Percentiles rank a stretch among this genome's conserved stretches.
Conservation (phyloP, 2,329 filamentous ascomycete species). For the Trichoderma gracile region DNA sequence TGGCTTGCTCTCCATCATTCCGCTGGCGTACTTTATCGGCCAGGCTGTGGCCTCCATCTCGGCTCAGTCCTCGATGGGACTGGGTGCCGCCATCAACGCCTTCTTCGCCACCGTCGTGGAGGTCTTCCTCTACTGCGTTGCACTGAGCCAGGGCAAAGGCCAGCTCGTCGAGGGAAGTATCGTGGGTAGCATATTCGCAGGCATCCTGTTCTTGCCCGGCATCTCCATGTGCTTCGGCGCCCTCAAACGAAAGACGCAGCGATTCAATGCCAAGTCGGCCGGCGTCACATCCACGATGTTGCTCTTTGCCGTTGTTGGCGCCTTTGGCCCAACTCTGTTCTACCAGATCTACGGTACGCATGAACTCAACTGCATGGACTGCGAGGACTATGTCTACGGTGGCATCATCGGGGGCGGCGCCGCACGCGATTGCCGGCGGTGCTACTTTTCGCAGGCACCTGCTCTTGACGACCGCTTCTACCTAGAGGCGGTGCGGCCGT, state of each 20-base stretch:
- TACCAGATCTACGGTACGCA: slow-evolving; percentile 99
- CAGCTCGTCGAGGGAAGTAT: slow-evolving; percentile 95
- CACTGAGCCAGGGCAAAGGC: slow-evolving; percentile 87
- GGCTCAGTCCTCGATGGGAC: slow-evolving; percentile 96
- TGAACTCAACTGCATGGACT: slow-evolving; percentile 81
- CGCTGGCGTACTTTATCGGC: slow-evolving; percentile 95
- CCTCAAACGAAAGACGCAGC: slow-evolving; percentile 95
- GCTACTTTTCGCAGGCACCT: slow-evolving; percentile 88
- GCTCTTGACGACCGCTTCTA: slow-evolving; percentile 87
- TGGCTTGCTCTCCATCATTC: slow-evolving; percentile 88
- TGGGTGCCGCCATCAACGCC: slow-evolving; percentile 95
- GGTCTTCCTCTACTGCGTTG: slow-evolving; percentile 95
- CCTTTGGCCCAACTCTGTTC: slow-evolving; percentile 93
- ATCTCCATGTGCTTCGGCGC: slow-evolving; percentile 99
- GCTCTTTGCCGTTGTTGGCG: slow-evolving; percentile 90
- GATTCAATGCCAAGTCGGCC: slow-evolving; percentile 95
- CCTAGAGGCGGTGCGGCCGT: slow-evolving; percentile 84
- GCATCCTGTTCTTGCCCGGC: slow-evolving; percentile 90
- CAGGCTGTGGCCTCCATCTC: slow-evolving; percentile 98
- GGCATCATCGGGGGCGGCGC: slow-evolving; percentile 39
- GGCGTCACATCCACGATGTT: slow-evolving; percentile 98
- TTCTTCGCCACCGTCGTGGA: slow-evolving; percentile 98
- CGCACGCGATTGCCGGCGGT: slow-evolving; percentile 81
- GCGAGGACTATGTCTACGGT: slow-evolving; percentile 47
- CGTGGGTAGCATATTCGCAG: slow-evolving; percentile 96